These are phyloP conservation scores for Venustampulla echinocandica DNA, from an alignment of 495 filamentous ascomycete species.

Conservation along the genomic window DNA sequence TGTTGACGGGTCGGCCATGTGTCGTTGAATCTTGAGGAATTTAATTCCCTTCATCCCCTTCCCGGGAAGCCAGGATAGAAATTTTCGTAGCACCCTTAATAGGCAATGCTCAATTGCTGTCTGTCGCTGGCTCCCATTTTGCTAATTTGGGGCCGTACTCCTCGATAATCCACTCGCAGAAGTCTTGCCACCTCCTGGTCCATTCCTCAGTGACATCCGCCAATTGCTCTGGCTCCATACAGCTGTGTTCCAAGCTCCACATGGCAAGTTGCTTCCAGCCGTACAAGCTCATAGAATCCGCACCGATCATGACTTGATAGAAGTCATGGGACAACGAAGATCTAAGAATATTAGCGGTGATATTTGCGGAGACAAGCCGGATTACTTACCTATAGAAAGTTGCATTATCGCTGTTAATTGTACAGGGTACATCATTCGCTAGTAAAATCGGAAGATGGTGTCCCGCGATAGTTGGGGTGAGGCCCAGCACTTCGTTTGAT, in stretches of 20 bases:
- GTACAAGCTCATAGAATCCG: constrained; percentile 40
- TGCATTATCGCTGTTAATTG: constrained; percentile 46
- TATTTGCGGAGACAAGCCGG: neutral
- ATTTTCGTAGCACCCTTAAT: too few species aligned
- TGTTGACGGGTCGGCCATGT: too few species aligned
- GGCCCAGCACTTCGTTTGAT: constrained; percentile 67
- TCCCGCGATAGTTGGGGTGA: constrained; percentile 37
- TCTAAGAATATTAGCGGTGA: constrained; percentile 21
- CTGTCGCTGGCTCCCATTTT: too few species aligned
- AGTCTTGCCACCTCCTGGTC: constrained; percentile 36
- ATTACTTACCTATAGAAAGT: constrained; percentile 41
- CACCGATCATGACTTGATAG: constrained; percentile 46
- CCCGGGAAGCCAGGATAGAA: too few species aligned
- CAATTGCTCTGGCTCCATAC: constrained; percentile 30
- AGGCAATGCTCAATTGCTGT: too few species aligned
- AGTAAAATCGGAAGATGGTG: constrained; percentile 43
- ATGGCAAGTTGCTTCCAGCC: constrained; percentile 45
- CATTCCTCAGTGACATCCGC: constrained; percentile 29
- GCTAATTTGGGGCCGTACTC: constrained; percentile 16
- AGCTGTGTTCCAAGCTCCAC: constrained; percentile 48
- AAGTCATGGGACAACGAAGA: constrained; percentile 50
- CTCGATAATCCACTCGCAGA: constrained; percentile 30
- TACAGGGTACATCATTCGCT: constrained; percentile 43
- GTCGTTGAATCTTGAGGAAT: too few species aligned
- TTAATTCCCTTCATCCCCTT: too few species aligned